Percentiles rank a stretch among this genome's conserved stretches.
phyloP scores from a whole-genome alignment of 305 asterid genomes.

The Plantago coronopus region DNA sequence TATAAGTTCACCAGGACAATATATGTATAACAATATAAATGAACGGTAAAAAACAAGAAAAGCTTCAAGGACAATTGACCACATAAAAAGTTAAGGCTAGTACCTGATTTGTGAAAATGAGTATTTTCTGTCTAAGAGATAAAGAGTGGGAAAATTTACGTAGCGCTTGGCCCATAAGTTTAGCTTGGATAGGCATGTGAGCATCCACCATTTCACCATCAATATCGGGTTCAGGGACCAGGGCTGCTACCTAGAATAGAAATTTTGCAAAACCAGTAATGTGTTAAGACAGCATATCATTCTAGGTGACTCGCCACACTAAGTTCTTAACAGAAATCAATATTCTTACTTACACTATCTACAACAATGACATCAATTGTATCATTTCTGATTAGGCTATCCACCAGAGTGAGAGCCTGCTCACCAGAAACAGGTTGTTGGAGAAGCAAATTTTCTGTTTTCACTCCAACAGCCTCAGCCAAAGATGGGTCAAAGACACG shows the following conservation, averaged over 20 bases:
- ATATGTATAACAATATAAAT: too few species aligned
- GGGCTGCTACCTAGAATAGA: constrained; percentile 83
- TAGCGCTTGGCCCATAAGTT: constrained; percentile 96
- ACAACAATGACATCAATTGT: constrained; percentile 96
- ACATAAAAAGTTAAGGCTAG: constrained; percentile 7
- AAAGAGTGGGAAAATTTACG: constrained; percentile 94
- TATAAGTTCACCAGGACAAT: background rate
- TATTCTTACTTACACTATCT: constrained; percentile 75
- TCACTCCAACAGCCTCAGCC: constrained; percentile 84
- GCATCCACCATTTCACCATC: constrained; percentile 99
- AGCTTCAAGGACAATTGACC: background rate
- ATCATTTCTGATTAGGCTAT: constrained; percentile 94
- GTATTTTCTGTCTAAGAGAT: constrained; percentile 80
- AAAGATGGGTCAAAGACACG: constrained; percentile 94
- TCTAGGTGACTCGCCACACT: constrained; percentile 15
- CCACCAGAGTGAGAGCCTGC: constrained; percentile 97
- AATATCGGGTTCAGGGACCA: constrained; percentile 85
- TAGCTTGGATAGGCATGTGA: constrained; percentile 99
- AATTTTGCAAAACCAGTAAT: constrained; percentile 11
- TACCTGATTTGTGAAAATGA: constrained; percentile 88
- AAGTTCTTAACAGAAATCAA: constrained; percentile 2
- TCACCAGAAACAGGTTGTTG: constrained; percentile 98
- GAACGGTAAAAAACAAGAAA: background rate
- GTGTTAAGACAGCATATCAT: constrained; percentile 11
- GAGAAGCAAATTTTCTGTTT: constrained; percentile 75